A percentile compares a stretch with the other conserved stretches of the same genome.
Evolutionary conservation across 148 eudicot genomes (phyloP).

Genomic region (Simmondsia chinensis): DNA sequence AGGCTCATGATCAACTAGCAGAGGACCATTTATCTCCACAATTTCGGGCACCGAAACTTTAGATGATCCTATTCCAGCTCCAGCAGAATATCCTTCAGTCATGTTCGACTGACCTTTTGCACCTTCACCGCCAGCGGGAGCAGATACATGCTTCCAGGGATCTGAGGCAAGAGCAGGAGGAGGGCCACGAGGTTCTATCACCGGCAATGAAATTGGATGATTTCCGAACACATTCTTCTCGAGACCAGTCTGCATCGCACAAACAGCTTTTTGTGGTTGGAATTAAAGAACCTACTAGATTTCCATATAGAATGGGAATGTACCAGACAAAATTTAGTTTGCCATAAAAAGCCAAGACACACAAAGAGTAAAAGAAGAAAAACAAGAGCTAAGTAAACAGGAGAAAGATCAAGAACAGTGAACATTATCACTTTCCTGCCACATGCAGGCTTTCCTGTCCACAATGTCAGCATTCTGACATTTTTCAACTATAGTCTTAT

Average conservation of each 20-base stretch:
- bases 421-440: too few relatives aligned
- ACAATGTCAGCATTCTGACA: too few relatives aligned
- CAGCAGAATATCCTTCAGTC: conserved; percentile 19
- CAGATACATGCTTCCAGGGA: conserved; percentile 41
- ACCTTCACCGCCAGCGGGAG: conserved; percentile 22
- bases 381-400: too few relatives aligned
- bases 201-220: conserved; percentile 51
- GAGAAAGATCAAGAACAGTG: too few relatives aligned
- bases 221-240: conserved; percentile 87
- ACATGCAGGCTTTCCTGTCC: too few relatives aligned
- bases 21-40: conserved; percentile 71
- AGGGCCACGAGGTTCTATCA: conserved; percentile 40
- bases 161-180: conserved; percentile 74
- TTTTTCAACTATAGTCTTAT: too few relatives aligned
- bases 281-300: too few relatives aligned
- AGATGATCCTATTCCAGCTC: conserved; percentile 33
- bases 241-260: conserved; percentile 62
- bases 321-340: too few relatives aligned
- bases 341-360: too few relatives aligned
- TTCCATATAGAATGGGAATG: too few relatives aligned
- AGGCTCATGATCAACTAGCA: conserved; percentile 43
- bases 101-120: conserved; percentile 14
- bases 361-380: too few relatives aligned
- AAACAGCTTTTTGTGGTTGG: conserved; percentile 3
- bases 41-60: conserved; percentile 27